Evolutionary conservation across 1,284 basidiomycete genomes (phyloP).

Genomic region (Leccinum laetum): DNA sequence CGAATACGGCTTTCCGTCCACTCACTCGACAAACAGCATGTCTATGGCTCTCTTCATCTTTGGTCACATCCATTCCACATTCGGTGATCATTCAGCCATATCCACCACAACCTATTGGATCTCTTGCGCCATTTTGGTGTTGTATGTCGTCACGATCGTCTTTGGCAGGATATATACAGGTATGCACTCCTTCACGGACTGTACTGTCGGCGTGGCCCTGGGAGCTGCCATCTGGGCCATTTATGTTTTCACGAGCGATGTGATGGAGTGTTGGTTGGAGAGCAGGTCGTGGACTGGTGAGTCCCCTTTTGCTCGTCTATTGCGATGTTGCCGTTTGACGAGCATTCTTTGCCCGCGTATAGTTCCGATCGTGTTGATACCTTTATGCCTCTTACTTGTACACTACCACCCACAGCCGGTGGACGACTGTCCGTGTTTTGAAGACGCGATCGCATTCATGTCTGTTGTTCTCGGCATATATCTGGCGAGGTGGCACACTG

Average conservation of each 20-base stretch:
- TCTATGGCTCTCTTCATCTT: conserved; percentile 85
- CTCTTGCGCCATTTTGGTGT: conserved; percentile 45
- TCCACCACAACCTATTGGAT: conserved; percentile 45
- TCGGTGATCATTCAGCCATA: conserved; percentile 34
- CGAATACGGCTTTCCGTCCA: conserved; percentile 96
- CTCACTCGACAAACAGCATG: conserved; percentile 91
- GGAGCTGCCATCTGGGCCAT: conserved; percentile 68
- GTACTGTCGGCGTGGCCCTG: conserved; percentile 62
- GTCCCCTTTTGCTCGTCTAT: conserved; percentile 10
- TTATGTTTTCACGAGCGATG: conserved; percentile 41
- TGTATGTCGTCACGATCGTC: conserved; percentile 81
- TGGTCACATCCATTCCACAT: conserved; percentile 52
- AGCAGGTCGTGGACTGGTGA: conserved; percentile 55
- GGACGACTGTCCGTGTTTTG: conserved; percentile 98
- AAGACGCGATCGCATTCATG: conserved; percentile 93
- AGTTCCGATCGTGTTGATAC: conserved; percentile 72
- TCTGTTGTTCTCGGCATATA: conserved; percentile 83
- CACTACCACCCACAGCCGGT: conserved; percentile 92
- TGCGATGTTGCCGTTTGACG: background rate
- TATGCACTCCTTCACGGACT: conserved; percentile 89
- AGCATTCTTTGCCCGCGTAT: background rate
- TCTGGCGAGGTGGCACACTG: conserved; percentile 64
- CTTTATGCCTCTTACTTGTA: conserved; percentile 71
- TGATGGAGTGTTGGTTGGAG: conserved; percentile 52
- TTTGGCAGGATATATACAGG: conserved; percentile 90